phyloP scores from a whole-genome alignment of 1,284 basidiomycete species.

The Grifola frondosa region DNA sequence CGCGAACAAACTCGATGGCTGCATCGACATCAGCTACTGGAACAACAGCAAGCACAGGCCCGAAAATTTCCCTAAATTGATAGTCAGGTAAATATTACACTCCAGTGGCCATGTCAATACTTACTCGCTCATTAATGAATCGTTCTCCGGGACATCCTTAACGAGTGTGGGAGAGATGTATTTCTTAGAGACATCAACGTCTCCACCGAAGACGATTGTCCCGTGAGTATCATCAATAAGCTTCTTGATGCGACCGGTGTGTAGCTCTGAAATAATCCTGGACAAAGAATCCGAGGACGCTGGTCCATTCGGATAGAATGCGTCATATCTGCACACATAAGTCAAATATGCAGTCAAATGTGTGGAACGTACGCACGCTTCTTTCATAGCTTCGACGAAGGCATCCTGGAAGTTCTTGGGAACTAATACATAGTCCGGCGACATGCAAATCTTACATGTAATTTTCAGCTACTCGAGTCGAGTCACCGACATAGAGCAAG shows the following conservation, averaged over 20 bases:
- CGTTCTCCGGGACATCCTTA: constrained; percentile 57
- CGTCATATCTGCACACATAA: constrained; percentile 9
- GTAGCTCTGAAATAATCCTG: constrained; percentile 50
- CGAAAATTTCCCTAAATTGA: constrained; percentile 40
- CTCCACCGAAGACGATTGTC: constrained; percentile 68
- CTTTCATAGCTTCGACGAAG: constrained; percentile 62
- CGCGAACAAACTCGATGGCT: constrained; percentile 71
- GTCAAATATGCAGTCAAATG: not conserved
- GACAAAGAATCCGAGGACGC: constrained; percentile 42
- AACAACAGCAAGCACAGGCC: constrained; percentile 65
- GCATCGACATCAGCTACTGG: constrained; percentile 73
- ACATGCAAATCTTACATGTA: constrained; percentile 42
- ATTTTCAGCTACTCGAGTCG: not conserved
- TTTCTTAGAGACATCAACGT: constrained; percentile 54
- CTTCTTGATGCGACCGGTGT: constrained; percentile 61
- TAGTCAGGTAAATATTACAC: too few relatives aligned
- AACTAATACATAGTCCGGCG: constrained; percentile 85
- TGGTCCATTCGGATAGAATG: constrained; percentile 54
- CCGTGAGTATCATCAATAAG: constrained; percentile 73
- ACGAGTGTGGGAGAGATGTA: constrained; percentile 72
- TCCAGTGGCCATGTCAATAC: too few relatives aligned
- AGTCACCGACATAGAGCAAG: too few relatives aligned
- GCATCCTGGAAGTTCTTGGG: constrained; percentile 61
- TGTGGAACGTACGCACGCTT: constrained; percentile 43
- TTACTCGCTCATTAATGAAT: constrained; percentile 76